A percentile compares a stretch with the other conserved stretches of the same genome.
These are phyloP conservation scores for Bipolaris zeicola DNA, from an alignment of 2,329 filamentous ascomycete genomes.

Conservation along the genomic window DNA sequence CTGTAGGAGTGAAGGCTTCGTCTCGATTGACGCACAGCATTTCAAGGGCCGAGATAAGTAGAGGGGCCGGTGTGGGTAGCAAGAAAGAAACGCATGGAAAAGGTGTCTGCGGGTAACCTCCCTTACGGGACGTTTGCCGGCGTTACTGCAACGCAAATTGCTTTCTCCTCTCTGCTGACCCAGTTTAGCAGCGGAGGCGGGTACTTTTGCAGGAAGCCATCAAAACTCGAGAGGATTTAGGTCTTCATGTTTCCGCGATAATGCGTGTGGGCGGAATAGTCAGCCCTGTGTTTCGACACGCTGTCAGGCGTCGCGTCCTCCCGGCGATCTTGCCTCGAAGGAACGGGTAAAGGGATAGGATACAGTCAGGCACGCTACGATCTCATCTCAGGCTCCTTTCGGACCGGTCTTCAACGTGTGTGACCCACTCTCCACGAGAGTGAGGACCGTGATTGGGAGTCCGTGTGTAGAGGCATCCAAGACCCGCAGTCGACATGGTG, in stretches of 20 bases:
- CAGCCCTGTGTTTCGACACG: slow-evolving; percentile 32
- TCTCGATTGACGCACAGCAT: slow-evolving; percentile 9
- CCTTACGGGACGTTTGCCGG: slow-evolving; percentile 5
- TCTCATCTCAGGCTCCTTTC: slow-evolving; percentile 19
- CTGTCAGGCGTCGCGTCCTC: slow-evolving; percentile 34
- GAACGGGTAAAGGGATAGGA: slow-evolving; percentile 9
- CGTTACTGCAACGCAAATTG: slow-evolving; percentile 7
- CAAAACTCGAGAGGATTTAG: not conserved
- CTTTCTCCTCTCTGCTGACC: slow-evolving; percentile 2
- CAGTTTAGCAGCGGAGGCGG: not conserved
- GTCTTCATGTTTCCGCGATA: slow-evolving; percentile 8
- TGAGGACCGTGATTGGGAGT: slow-evolving; percentile 13
- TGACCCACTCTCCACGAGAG: slow-evolving; percentile 9
- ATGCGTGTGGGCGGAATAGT: slow-evolving; percentile 6
- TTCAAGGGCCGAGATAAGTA: slow-evolving; percentile 10
- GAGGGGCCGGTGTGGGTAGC: slow-evolving; percentile 20
- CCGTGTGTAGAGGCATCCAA: slow-evolving; percentile 10
- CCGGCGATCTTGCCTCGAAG: slow-evolving; percentile 20
- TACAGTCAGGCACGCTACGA: slow-evolving; percentile 24
- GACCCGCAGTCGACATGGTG: slow-evolving; percentile 9
- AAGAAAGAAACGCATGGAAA: not conserved
- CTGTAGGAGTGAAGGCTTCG: not conserved
- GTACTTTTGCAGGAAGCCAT: not conserved
- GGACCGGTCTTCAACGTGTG: slow-evolving; percentile 18
- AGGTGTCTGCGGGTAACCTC: slow-evolving; percentile 1